Evolutionary conservation across 2,329 filamentous ascomycete species (phyloP).

Genomic region (Daldinia eschscholtzii): DNA sequence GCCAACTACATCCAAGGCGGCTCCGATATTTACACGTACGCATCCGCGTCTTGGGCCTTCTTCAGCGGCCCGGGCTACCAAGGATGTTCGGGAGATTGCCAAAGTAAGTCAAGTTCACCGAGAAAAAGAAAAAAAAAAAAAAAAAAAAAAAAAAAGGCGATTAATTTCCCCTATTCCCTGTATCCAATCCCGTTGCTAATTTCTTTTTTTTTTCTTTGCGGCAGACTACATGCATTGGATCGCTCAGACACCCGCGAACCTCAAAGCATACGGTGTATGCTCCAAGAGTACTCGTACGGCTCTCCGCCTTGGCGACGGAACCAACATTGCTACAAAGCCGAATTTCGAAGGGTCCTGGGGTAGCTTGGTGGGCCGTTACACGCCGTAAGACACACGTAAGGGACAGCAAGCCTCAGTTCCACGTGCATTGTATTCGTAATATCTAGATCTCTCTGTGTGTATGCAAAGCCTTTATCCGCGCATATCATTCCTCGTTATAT

Average conservation of each 20-base stretch:
- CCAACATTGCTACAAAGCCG: slow-evolving; percentile 49
- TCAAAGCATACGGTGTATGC: slow-evolving; percentile 59
- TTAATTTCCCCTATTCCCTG: slow-evolving; percentile 1
- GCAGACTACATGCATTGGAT: slow-evolving; percentile 58
- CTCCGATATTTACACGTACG: slow-evolving; percentile 57
- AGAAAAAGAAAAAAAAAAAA: no score
- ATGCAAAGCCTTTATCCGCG: slow-evolving; percentile 23
- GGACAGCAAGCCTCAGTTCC: not conserved
- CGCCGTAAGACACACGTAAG: slow-evolving; percentile 38
- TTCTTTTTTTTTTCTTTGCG: not conserved
- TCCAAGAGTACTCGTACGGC: slow-evolving; percentile 56
- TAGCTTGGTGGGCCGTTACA: slow-evolving; percentile 56
- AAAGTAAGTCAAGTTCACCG: slow-evolving; percentile 52
- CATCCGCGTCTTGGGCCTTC: slow-evolving; percentile 60
- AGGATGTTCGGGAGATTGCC: slow-evolving; percentile 50
- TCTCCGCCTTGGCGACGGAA: slow-evolving; percentile 55
- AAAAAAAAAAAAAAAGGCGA: not conserved
- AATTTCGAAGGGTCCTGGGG: slow-evolving; percentile 57
- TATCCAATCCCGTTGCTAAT: slow-evolving; percentile 27
- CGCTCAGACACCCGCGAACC: slow-evolving; percentile 53
- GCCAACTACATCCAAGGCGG: slow-evolving; percentile 60
- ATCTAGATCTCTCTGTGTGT: slow-evolving; percentile 10
- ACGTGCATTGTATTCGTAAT: slow-evolving; percentile 16
- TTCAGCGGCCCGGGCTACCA: slow-evolving; percentile 58
- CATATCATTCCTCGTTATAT: slow-evolving; percentile 30